Percentiles rank a stretch among this genome's conserved stretches.
phyloP scores from a whole-genome alignment of 2,329 filamentous ascomycete species.

The Neodidymelliopsis sp. region DNA sequence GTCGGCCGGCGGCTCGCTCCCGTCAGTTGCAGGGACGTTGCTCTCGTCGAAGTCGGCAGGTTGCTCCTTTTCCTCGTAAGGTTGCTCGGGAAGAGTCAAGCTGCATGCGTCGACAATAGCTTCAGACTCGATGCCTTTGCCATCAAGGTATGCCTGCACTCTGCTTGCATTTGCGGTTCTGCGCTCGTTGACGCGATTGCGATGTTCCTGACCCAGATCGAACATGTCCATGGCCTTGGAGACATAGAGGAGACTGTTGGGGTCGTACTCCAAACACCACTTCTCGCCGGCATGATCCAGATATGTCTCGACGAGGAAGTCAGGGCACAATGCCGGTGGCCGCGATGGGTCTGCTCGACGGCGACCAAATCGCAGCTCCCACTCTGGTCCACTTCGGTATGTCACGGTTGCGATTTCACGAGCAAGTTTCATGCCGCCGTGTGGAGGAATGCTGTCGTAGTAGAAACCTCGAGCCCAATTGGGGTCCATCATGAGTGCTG shows the following conservation, averaged over 20 bases:
- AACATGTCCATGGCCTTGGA: constrained; percentile 99
- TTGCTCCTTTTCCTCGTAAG: constrained; percentile 85
- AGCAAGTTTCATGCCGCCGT: constrained; percentile 96
- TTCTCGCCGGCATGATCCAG: constrained; percentile 98
- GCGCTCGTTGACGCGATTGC: constrained; percentile 67
- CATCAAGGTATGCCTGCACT: constrained; percentile 58
- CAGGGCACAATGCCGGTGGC: constrained; percentile 91
- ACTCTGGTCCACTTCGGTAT: constrained; percentile 94
- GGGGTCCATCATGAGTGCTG: constrained; percentile 96
- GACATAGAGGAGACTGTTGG: constrained; percentile 94
- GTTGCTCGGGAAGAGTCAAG: constrained; percentile 80
- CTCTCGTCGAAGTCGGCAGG: constrained; percentile 34
- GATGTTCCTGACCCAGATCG: constrained; percentile 79
- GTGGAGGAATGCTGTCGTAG: constrained; percentile 81
- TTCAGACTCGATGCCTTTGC: constrained; percentile 31
- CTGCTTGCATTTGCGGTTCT: constrained; percentile 67
- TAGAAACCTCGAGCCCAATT: constrained; percentile 97
- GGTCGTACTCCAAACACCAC: constrained; percentile 95
- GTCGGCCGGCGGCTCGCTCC: constrained; percentile 73
- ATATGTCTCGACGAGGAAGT: constrained; percentile 98
- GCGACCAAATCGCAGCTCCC: constrained; percentile 93
- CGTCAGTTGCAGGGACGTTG: constrained; percentile 41
- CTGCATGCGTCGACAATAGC: constrained; percentile 66
- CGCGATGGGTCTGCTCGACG: constrained; percentile 84
- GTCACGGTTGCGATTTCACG: constrained; percentile 98